Percentiles rank a stretch among this genome's conserved stretches.
These are phyloP conservation scores for Backusella tarrabulga DNA, from an alignment of 192 early-diverging fungal genomes.

Conservation along the genomic window DNA sequence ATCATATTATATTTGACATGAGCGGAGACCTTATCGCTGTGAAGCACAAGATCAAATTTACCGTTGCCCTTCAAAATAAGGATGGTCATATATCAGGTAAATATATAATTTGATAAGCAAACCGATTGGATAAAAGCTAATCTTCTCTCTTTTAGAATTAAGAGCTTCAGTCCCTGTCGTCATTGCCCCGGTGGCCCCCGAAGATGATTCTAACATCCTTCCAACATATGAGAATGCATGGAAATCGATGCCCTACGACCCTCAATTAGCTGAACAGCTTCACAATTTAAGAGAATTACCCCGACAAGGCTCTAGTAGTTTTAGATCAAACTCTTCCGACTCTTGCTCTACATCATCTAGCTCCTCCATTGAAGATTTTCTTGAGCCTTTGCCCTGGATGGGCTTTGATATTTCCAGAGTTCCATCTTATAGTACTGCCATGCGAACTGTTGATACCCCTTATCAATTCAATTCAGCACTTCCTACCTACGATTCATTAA, in stretches of 20 bases:
- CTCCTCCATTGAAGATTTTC: not conserved
- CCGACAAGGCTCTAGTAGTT: not conserved
- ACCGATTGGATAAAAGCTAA: slow-evolving; percentile 3
- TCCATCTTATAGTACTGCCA: slow-evolving; percentile 31
- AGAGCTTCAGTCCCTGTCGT: slow-evolving; percentile 31
- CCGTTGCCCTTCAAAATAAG: slow-evolving; percentile 23
- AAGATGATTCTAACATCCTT: slow-evolving; percentile 22
- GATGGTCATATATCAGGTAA: slow-evolving; percentile 43
- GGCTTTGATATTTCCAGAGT: slow-evolving; percentile 25
- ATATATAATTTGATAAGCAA: not conserved
- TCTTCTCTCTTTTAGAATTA: slow-evolving; percentile 19
- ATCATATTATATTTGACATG: slow-evolving; percentile 25
- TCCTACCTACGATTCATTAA: slow-evolving; percentile 27
- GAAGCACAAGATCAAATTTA: slow-evolving; percentile 38
- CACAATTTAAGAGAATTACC: not conserved
- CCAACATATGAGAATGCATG: slow-evolving; percentile 24
- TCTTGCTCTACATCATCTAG: slow-evolving; percentile 5
- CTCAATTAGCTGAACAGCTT: not conserved
- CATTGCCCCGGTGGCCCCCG: slow-evolving; percentile 20
- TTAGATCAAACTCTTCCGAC: not conserved
- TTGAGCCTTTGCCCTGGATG: slow-evolving; percentile 8
- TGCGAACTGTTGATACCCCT: slow-evolving; percentile 13
- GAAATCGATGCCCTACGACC: slow-evolving; percentile 18
- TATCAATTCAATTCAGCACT: not conserved
- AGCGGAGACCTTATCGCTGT: slow-evolving; percentile 33